Evolutionary conservation across 352 stramenopile genomes (phyloP).

Genomic region (Phytophthora niederhauseri): DNA sequence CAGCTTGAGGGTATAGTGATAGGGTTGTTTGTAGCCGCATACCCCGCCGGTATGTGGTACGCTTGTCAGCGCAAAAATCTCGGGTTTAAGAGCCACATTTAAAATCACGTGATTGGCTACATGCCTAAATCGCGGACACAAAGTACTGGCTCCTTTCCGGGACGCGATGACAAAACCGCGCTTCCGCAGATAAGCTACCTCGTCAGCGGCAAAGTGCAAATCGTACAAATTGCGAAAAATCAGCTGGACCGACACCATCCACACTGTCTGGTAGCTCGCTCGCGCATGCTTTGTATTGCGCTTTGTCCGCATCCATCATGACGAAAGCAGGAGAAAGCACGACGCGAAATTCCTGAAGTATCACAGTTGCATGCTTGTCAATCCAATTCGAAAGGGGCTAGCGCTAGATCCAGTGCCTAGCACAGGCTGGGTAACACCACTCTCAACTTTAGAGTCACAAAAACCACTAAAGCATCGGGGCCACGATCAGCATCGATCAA

Average conservation of each 20-base stretch:
- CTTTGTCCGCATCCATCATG: neutral
- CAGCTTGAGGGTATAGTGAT: neutral
- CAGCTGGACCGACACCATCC: neutral
- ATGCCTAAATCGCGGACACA: neutral
- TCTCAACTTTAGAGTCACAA: neutral
- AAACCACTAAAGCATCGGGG: neutral
- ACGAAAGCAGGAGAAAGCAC: neutral
- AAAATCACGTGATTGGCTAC: neutral
- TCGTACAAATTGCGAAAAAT: neutral
- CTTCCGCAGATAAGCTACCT: neutral
- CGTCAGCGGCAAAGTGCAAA: neutral
- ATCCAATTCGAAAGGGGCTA: constrained; percentile 3
- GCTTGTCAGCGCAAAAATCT: neutral
- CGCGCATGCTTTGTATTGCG: neutral
- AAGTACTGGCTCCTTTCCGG: too few relatives aligned
- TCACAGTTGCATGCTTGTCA: neutral
- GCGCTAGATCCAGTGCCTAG: neutral
- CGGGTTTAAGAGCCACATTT: neutral
- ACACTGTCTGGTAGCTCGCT: neutral
- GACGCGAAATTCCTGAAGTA: constrained; percentile 1
- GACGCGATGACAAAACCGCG: neutral
- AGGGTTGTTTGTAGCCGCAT: neutral
- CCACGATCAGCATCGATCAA: neutral
- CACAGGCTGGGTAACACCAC: neutral
- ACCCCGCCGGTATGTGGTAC: neutral